phyloP scores from a whole-genome alignment of 1,284 basidiomycete species.

The Pseudozyma sp. region DNA sequence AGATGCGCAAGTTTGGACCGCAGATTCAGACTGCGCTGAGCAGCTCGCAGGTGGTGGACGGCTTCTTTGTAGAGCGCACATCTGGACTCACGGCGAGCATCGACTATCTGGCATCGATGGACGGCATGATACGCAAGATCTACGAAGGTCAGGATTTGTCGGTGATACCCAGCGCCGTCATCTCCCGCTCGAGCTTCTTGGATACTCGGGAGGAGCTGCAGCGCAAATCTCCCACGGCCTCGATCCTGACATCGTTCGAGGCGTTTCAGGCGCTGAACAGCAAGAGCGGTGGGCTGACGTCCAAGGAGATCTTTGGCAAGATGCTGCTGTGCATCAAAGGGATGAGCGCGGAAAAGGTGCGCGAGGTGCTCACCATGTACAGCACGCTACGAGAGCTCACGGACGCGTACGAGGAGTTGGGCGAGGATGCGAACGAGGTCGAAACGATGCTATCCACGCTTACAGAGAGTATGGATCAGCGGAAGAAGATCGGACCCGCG shows the following conservation, averaged over 20 bases:
- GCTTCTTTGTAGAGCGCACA: constrained; percentile 73
- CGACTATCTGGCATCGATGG: constrained; percentile 72
- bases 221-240: constrained; percentile 53
- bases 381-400: constrained; percentile 71
- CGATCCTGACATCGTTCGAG: constrained; percentile 71
- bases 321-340: constrained; percentile 73
- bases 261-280: constrained; percentile 72
- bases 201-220: constrained; percentile 69
- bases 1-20: constrained; percentile 61
- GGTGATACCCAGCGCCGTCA: constrained; percentile 70
- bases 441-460: constrained; percentile 24
- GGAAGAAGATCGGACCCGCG: constrained; percentile 48
- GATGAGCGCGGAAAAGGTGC: constrained; percentile 72
- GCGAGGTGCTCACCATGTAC: constrained; percentile 71
- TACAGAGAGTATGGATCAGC: constrained; percentile 40
- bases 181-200: constrained; percentile 69
- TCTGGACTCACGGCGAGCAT: constrained; percentile 72
- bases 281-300: constrained; percentile 71
- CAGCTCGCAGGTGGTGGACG: constrained; percentile 73
- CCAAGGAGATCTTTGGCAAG: constrained; percentile 71
- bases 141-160: constrained; percentile 69
- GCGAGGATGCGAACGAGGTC: constrained; percentile 14
- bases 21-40: constrained; percentile 70
- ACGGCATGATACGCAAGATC: constrained; percentile 70
- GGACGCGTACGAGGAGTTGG: constrained; percentile 67